A percentile compares a stretch with the other conserved stretches of the same genome.
Evolutionary conservation across 192 early-diverging fungal species (phyloP).

Genomic region (Endogone sp.): DNA sequence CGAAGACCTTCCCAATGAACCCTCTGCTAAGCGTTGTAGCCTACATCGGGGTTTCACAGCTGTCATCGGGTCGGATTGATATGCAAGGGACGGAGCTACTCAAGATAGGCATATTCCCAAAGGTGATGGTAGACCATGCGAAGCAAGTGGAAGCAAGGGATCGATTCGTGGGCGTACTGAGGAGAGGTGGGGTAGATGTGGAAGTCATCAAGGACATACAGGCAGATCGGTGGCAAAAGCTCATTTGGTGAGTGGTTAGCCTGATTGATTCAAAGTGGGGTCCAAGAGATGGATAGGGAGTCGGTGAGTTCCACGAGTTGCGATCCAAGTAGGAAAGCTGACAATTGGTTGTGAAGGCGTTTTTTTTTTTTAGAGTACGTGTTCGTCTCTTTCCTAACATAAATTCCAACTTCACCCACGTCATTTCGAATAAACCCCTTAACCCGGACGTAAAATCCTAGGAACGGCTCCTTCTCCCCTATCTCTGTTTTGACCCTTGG

Average conservation of each 20-base stretch:
- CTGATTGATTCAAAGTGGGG: too few relatives aligned
- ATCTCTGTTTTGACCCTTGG: slow-evolving; percentile 57
- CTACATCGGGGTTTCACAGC: slow-evolving; percentile 62
- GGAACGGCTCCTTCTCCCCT: slow-evolving; percentile 68
- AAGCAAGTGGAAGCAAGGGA: slow-evolving; percentile 21
- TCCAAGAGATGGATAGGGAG: too few relatives aligned
- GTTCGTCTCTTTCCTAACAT: neutral
- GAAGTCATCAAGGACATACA: slow-evolving; percentile 51
- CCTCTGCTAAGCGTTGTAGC: slow-evolving; percentile 57
- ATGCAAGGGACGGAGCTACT: slow-evolving; percentile 41
- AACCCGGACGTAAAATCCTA: slow-evolving; percentile 21
- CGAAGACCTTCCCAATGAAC: slow-evolving; percentile 54
- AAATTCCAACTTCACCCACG: neutral
- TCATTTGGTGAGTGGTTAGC: slow-evolving; percentile 50
- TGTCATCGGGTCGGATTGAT: slow-evolving; percentile 41
- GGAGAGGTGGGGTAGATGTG: slow-evolving; percentile 31
- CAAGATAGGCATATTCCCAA: slow-evolving; percentile 34
- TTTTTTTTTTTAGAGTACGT: too few relatives aligned
- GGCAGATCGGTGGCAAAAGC: slow-evolving; percentile 60
- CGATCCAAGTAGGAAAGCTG: too few relatives aligned
- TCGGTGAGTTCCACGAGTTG: too few relatives aligned
- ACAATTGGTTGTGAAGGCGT: too few relatives aligned
- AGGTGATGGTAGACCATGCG: slow-evolving; percentile 18
- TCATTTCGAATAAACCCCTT: neutral
- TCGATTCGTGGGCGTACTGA: slow-evolving; percentile 39